A percentile compares a stretch with the other conserved stretches of the same genome.
phyloP scores from a whole-genome alignment of 2,329 filamentous ascomycete species.

The Epichloe typhina region DNA sequence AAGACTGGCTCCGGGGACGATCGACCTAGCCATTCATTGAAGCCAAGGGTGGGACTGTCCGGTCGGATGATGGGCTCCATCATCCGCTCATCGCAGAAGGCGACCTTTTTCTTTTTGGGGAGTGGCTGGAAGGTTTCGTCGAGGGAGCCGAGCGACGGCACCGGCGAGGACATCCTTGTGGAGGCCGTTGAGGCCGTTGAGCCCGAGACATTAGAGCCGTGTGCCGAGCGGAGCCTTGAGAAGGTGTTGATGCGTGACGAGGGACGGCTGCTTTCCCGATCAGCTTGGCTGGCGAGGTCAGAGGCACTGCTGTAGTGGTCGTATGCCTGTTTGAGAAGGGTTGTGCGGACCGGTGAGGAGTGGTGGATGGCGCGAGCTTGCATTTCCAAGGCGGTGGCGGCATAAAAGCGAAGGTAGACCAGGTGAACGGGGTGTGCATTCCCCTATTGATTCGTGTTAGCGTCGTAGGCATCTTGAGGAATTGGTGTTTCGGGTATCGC shows the following conservation, averaged over 20 bases:
- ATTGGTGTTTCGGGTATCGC: background rate
- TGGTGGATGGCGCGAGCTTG: slow-evolving; percentile 36
- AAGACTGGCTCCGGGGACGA: slow-evolving; percentile 10
- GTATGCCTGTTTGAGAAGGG: slow-evolving; percentile 37
- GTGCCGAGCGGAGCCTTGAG: slow-evolving; percentile 32
- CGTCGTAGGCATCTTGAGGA: background rate
- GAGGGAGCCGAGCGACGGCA: slow-evolving; percentile 21
- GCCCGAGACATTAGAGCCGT: slow-evolving; percentile 31
- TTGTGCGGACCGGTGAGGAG: slow-evolving; percentile 31
- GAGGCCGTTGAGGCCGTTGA: slow-evolving; percentile 30
- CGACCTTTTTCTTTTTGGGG: slow-evolving; percentile 26
- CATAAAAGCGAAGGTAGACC: slow-evolving; percentile 48
- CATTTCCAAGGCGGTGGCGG: slow-evolving; percentile 45
- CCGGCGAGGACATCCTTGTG: slow-evolving; percentile 32
- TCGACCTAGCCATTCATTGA: slow-evolving; percentile 29
- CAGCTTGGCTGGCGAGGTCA: slow-evolving; percentile 28
- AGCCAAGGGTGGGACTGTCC: slow-evolving; percentile 47
- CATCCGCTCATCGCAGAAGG: slow-evolving; percentile 21
- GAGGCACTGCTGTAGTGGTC: slow-evolving; percentile 38
- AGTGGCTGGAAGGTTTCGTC: slow-evolving; percentile 6
- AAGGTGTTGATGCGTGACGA: slow-evolving; percentile 23
- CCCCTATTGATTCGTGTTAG: slow-evolving; percentile 11
- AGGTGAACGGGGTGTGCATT: slow-evolving; percentile 39
- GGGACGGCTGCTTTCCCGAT: slow-evolving; percentile 30
- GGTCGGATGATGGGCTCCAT: slow-evolving; percentile 39